Evolutionary conservation across 2,329 filamentous ascomycete species (phyloP).

Genomic region (Talaromyces pinophilus): DNA sequence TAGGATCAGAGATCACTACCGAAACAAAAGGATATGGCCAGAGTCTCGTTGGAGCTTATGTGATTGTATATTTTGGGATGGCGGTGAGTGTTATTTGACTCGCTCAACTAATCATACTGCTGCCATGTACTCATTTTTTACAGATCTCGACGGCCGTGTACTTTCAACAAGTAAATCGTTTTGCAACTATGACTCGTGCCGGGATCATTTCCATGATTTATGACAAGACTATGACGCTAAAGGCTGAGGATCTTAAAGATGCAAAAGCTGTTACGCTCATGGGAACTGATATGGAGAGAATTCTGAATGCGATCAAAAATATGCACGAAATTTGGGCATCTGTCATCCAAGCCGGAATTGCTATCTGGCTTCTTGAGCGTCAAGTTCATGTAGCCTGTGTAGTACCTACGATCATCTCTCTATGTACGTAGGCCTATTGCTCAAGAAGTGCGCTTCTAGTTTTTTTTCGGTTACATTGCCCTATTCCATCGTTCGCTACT

Average conservation of each 20-base stretch:
- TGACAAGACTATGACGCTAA: slow-evolving; percentile 39
- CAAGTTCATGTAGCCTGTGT: slow-evolving; percentile 48
- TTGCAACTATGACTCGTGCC: slow-evolving; percentile 46
- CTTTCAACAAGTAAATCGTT: slow-evolving; percentile 45
- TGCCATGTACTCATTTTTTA: not conserved
- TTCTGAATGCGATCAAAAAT: slow-evolving; percentile 42
- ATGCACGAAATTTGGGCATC: slow-evolving; percentile 51
- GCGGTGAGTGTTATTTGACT: not conserved
- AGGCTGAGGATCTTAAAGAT: slow-evolving; percentile 36
- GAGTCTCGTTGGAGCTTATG: slow-evolving; percentile 9
- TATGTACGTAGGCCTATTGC: not conserved
- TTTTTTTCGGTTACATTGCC: not conserved
- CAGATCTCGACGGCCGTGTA: slow-evolving; percentile 44
- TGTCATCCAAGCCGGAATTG: slow-evolving; percentile 47
- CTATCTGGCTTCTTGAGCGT: slow-evolving; percentile 45
- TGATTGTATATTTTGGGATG: slow-evolving; percentile 12
- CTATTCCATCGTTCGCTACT: not conserved
- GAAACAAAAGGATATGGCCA: slow-evolving; percentile 4
- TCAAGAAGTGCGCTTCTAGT: not conserved
- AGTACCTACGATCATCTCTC: slow-evolving; percentile 38
- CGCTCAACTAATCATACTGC: not conserved
- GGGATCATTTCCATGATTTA: slow-evolving; percentile 53
- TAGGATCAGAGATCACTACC: slow-evolving; percentile 7
- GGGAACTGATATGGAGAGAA: slow-evolving; percentile 50
- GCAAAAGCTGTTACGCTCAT: slow-evolving; percentile 47